Base-by-base conservation (phyloP, 2,329 filamentous ascomycete genomes). In the Coniosporium tulheliwenetii region DNA sequence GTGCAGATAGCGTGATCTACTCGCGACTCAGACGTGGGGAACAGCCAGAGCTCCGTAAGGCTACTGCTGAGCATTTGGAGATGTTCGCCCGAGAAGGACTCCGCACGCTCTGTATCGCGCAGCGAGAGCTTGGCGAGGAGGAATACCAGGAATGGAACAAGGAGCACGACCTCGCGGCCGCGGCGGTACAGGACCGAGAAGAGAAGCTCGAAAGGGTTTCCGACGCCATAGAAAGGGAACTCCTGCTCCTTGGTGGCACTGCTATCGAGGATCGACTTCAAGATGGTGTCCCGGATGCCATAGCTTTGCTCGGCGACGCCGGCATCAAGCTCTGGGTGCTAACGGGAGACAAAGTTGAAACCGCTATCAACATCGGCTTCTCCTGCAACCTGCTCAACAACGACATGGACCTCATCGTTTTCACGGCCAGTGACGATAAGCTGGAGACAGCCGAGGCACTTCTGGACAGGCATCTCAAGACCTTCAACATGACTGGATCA, bases 291-390 rank as follows among this genome's bases (percentile, higher is more conserved):
- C 91, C 91, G 5, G 91, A 96, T 56, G 89, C 91, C 0, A 98
- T 98, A 52, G 83, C 81, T 39, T 66, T 98, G 36, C 77, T 98
- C 40, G 89, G 81, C 29, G 77, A 86, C 53, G 91, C 91, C 41
- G 93, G 93, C 58, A 95, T 98, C 62, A 98, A 98, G 63, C 75
- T 98, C 7, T 98, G 91, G 91, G 91, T 98, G 41, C 67, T 98
- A 48, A 98, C 91, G 12, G 91, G 93, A 47, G 91, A 98, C 70
- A 98, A 96, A 63, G 89, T 96, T 30, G 91, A 98, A 64, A 98
- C 91, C 16, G 91, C 93, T 43, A 98, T 98, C 76, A 98, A 98
- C 64, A 98, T 98, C 56, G 91, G 91, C 2, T 98, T 96, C 63
- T 98, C 93, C 9, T 98, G 93, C 67, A 98, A 98, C 52, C 71